Evolutionary conservation across 192 early-diverging fungal genomes (phyloP), one percentile per base, ranked within the genome.

Genomic region (Rhizophagus clarus): DNA sequence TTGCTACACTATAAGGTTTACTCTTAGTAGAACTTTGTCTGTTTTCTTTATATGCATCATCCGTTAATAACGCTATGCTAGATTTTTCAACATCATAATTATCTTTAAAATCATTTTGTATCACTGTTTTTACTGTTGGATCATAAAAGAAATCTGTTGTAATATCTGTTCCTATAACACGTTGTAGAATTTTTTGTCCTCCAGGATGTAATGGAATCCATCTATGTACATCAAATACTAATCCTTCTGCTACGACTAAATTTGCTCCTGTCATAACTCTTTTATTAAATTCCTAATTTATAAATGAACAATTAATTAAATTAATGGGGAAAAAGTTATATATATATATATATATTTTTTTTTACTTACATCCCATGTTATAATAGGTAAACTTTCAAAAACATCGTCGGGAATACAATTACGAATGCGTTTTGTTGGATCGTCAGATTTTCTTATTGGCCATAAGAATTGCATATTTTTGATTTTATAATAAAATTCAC

Each of bases 181-280:
- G 37, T 45, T 71, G 31, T 24, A 79, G 47, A 2, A 79, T 71
- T 71, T 72, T 79, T 40, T 56, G 22, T 14, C 78, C 78, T 3
- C 78, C 78, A 0, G 78, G 78, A 67, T 79, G 78, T 31, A 71
- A 20, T 22, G 26, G 8, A 11, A 79, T 79, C 78, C 78, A 79
- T 49, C 45, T 56, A n/a, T 63, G 64, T 26, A 79, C 61, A 49
- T 79, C 78, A 31, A 71, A 68, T 32, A 79, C 68, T 10, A 71
- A 71, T 26, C 56, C 78, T 26, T 79, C 78, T 4, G 51, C 64
- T 7, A 79, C 45, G 56, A 79, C 78, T 20, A 79, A 37, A 28
- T 49, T 56, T 20, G 78, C 78, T 31, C 64, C 64, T 17, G 64
- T 31, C 28, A 67, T 31, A 67, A 67, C 29, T 67, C 12, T 67